These are phyloP conservation scores for Hsuehochloa calcarea DNA, from an alignment of 176 grass and related monocot species.

Conservation along the genomic window DNA sequence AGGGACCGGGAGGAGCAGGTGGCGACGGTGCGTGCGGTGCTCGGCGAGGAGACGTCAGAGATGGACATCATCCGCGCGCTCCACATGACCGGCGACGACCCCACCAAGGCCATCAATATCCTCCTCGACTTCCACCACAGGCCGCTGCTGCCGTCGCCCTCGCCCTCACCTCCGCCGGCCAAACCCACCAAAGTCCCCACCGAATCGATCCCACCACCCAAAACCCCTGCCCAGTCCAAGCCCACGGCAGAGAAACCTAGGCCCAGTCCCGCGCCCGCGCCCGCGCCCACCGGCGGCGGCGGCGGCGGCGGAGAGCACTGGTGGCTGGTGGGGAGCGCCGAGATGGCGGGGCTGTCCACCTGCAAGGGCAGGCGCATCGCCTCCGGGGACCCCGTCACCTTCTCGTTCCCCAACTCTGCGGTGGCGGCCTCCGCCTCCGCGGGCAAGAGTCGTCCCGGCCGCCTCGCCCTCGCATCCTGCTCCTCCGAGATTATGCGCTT, in stretches of 20 bases:
- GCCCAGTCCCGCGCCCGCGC: neutral
- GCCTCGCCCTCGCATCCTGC: slow-evolving; percentile 37
- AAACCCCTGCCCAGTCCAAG: slow-evolving; percentile 10
- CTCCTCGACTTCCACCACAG: slow-evolving; percentile 60
- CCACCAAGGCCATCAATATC: slow-evolving; percentile 89
- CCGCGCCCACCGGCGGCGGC: neutral
- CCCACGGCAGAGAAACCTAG: slow-evolving; percentile 38
- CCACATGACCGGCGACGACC: slow-evolving; percentile 79
- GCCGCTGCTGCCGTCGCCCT: neutral
- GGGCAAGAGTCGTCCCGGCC: slow-evolving; percentile 24
- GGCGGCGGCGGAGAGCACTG: slow-evolving; percentile 43
- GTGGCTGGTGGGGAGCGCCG: slow-evolving; percentile 72
- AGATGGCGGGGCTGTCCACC: slow-evolving; percentile 73
- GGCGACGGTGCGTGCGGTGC: slow-evolving; percentile 67
- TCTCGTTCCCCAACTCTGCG: slow-evolving; percentile 51
- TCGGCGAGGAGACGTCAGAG: slow-evolving; percentile 64
- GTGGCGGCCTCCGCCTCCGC: neutral
- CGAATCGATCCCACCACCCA: slow-evolving; percentile 16
- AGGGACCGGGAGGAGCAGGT: slow-evolving; percentile 59
- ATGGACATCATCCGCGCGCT: slow-evolving; percentile 96
- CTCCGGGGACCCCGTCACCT: slow-evolving; percentile 54
- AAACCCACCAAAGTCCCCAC: slow-evolving; percentile 6
- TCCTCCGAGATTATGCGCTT: slow-evolving; percentile 87
- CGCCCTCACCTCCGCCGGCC: neutral
- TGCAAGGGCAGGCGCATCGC: slow-evolving; percentile 77